phyloP scores from a whole-genome alignment of 108 stramenopile species.

The Hondaea fermentalgiana region DNA sequence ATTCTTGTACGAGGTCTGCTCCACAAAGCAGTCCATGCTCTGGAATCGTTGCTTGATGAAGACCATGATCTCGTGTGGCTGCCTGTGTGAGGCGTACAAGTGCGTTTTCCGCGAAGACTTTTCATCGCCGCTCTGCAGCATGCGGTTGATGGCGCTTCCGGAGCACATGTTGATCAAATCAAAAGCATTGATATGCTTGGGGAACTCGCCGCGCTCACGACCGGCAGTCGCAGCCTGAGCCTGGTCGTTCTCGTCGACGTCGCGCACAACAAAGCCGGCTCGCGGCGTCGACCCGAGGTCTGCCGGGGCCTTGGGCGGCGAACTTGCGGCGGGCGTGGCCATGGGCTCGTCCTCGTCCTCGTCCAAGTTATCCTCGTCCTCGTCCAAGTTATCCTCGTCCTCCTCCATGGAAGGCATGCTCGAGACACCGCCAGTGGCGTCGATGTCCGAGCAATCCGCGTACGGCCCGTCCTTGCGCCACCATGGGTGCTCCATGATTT shows the following conservation, averaged over 20 bases:
- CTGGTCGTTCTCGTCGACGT: conserved; percentile 8
- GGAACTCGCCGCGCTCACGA: not conserved
- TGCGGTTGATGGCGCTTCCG: not conserved
- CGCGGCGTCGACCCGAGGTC: not conserved
- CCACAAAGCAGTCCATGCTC: not conserved
- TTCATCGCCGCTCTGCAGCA: conserved; percentile 15
- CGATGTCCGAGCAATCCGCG: not conserved
- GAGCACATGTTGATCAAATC: conserved; percentile 26
- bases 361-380: not conserved
- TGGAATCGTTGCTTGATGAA: not conserved
- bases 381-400: not conserved
- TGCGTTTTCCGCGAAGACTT: not conserved
- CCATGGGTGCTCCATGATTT: conserved; percentile 48
- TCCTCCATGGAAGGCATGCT: not conserved
- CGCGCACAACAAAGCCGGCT: not conserved
- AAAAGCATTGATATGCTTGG: conserved; percentile 20
- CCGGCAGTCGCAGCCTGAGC: not conserved
- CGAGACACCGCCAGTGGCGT: not conserved
- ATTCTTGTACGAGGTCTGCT: conserved; percentile 6
- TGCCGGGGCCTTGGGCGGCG: not conserved
- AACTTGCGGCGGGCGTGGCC: not conserved
- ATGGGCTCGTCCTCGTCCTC: not conserved
- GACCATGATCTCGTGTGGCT: not conserved
- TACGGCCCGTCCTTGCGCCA: conserved; percentile 21
- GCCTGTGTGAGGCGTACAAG: not conserved